Evolutionary conservation across 1,139 yeast species (phyloP).

Genomic region (Arxiozyma telluris): DNA sequence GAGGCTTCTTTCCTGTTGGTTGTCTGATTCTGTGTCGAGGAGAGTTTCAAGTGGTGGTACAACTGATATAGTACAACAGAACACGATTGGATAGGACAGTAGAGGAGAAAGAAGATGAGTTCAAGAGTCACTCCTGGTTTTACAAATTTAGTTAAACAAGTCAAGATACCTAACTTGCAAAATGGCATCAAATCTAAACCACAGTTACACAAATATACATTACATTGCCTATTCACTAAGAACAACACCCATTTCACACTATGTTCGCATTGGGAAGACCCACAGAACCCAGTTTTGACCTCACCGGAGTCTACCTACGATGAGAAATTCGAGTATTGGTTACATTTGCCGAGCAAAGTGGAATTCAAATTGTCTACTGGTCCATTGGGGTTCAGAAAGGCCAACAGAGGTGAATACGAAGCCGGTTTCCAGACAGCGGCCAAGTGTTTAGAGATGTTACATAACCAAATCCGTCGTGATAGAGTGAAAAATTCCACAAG

Average conservation of each 20-base stretch:
- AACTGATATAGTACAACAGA: not conserved
- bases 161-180: not conserved
- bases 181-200: not conserved
- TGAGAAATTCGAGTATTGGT: conserved; percentile 60
- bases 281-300: conserved; percentile 43
- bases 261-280: conserved; percentile 62
- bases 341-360: conserved; percentile 73
- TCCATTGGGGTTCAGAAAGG: conserved; percentile 63
- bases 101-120: not conserved
- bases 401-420: conserved; percentile 84
- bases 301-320: conserved; percentile 46
- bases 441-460: conserved; percentile 61
- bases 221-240: conserved; percentile 68
- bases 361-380: conserved; percentile 63
- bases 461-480: conserved; percentile 33
- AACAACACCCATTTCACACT: conserved; percentile 79
- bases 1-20: too few relatives aligned
- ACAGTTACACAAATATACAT: conserved; percentile 36
- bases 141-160: not conserved
- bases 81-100: not conserved
- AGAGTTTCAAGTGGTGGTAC: not conserved
- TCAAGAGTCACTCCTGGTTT: not conserved
- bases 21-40: not conserved
- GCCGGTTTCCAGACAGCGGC: conserved; percentile 86
- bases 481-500: not conserved